A percentile compares a stretch with the other conserved stretches of the same genome.
phyloP scores from a whole-genome alignment of 192 early-diverging fungal species.

The Lobosporangium transversale region DNA sequence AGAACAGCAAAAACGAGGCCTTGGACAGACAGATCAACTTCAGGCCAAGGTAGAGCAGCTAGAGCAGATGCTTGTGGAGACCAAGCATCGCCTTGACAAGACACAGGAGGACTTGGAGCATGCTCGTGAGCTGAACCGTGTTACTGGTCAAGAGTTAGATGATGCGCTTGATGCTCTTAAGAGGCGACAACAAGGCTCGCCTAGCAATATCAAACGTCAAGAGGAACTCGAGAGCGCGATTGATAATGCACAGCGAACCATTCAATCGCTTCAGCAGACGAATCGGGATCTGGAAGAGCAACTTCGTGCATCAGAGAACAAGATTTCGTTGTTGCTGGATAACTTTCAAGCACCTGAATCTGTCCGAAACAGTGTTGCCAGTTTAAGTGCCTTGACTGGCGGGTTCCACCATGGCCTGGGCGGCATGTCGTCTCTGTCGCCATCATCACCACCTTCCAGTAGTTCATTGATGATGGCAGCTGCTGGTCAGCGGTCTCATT shows the following conservation, averaged over 20 bases:
- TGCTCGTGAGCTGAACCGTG: conserved; percentile 37
- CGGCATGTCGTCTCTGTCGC: neutral
- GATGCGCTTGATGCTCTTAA: conserved; percentile 43
- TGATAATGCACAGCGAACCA: conserved; percentile 30
- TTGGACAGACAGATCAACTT: neutral
- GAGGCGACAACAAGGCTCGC: neutral
- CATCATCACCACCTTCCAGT: neutral
- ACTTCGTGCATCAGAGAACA: conserved; percentile 42
- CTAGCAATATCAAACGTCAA: neutral
- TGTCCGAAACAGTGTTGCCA: conserved; percentile 34
- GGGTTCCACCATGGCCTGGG: neutral
- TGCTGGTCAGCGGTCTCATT: neutral
- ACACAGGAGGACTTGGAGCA: conserved; percentile 35
- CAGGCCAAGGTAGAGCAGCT: conserved; percentile 6
- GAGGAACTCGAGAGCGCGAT: conserved; percentile 19
- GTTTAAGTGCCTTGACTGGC: conserved; percentile 13
- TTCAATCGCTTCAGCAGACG: conserved; percentile 9
- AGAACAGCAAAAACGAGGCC: conserved; percentile 11
- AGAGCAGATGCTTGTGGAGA: conserved; percentile 21
- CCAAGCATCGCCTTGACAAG: conserved; percentile 6
- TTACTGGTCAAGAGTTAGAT: conserved; percentile 41
- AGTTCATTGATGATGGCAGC: neutral
- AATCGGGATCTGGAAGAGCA: conserved; percentile 51
- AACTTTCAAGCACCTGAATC: conserved; percentile 37
- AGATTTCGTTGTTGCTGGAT: conserved; percentile 44